These are phyloP conservation scores for Claviceps digitariae DNA, from an alignment of 2,329 filamentous ascomycete species.

Conservation along the genomic window DNA sequence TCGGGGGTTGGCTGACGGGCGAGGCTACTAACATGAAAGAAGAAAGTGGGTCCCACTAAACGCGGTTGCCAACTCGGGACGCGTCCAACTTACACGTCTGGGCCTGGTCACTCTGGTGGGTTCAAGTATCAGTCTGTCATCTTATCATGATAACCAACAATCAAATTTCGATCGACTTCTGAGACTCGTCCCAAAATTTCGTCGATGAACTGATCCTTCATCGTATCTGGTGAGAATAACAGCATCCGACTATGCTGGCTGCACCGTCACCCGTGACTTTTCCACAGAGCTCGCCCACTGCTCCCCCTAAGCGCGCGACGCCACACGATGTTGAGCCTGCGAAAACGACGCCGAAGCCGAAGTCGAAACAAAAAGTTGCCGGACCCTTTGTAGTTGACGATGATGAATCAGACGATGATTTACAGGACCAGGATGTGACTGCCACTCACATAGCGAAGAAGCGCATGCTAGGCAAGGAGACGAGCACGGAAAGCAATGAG, in stretches of 20 bases:
- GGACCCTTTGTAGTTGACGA: slow-evolving; percentile 27
- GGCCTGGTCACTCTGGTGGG: too few species aligned
- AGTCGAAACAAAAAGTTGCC: slow-evolving; percentile 20
- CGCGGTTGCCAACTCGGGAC: slow-evolving; percentile 10
- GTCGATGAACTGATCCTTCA: background rate
- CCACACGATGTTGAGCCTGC: slow-evolving; percentile 21
- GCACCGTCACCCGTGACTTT: slow-evolving; percentile 46
- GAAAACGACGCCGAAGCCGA: slow-evolving; percentile 22
- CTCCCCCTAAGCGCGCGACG: slow-evolving; percentile 21
- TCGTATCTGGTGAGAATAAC: background rate
- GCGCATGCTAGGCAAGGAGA: slow-evolving; percentile 15
- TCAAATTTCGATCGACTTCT: background rate
- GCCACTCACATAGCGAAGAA: slow-evolving; percentile 15
- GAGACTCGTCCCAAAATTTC: background rate
- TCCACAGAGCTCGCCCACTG: slow-evolving; percentile 33
- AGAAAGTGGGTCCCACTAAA: slow-evolving; percentile 13
- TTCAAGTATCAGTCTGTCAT: too few species aligned
- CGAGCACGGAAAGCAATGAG: slow-evolving; percentile 1
- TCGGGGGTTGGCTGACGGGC: too few species aligned
- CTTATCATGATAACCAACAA: background rate
- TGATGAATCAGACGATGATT: slow-evolving; percentile 18
- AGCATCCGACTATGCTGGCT: slow-evolving; percentile 34
- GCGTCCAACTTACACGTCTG: slow-evolving; percentile 3
- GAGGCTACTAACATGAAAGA: too few species aligned
- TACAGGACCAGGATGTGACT: slow-evolving; percentile 2